Conservation (phyloP, 2,329 filamentous ascomycete species). For the Immersiporthe knoxdaviesiana region DNA sequence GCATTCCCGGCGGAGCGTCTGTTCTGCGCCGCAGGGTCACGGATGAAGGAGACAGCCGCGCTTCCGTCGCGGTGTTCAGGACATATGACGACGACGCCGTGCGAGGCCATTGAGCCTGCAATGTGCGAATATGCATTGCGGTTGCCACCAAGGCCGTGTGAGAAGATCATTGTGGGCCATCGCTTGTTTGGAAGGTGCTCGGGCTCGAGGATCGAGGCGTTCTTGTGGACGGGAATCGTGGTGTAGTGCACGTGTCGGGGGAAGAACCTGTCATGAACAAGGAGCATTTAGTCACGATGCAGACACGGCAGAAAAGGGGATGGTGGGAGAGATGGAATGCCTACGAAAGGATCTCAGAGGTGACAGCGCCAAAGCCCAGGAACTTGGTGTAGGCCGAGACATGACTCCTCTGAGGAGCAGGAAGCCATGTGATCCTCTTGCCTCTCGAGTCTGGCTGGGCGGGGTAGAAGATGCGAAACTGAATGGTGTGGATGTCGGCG, state of each 20-base stretch:
- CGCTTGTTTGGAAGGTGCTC: slow-evolving; percentile 48
- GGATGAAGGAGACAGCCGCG: slow-evolving; percentile 73
- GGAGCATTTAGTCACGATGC: slow-evolving; percentile 17
- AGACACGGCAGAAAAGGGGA: not conserved
- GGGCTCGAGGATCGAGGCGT: slow-evolving; percentile 64
- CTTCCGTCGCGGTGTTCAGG: slow-evolving; percentile 85
- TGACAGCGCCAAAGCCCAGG: slow-evolving; percentile 63
- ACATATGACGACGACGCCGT: slow-evolving; percentile 79
- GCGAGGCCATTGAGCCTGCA: slow-evolving; percentile 75
- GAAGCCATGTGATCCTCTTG: slow-evolving; percentile 74
- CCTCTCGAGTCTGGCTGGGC: slow-evolving; percentile 56
- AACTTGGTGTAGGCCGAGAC: slow-evolving; percentile 78
- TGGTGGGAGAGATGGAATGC: slow-evolving; percentile 35
- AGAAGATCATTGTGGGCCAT: slow-evolving; percentile 86
- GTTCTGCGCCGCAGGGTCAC: slow-evolving; percentile 57
- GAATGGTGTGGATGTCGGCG: slow-evolving; percentile 68
- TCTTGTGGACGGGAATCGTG: slow-evolving; percentile 72
- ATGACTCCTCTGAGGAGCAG: slow-evolving; percentile 73
- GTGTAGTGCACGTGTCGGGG: slow-evolving; percentile 75
- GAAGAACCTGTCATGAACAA: slow-evolving; percentile 54
- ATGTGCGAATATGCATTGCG: slow-evolving; percentile 87
- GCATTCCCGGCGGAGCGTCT: slow-evolving; percentile 41
- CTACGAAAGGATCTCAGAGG: slow-evolving; percentile 64
- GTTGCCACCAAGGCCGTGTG: slow-evolving; percentile 80
- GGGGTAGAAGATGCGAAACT: slow-evolving; percentile 84